Evolutionary conservation across 129 eudicot species (phyloP).

Genomic region (Centrapalus pauciflorus): DNA sequence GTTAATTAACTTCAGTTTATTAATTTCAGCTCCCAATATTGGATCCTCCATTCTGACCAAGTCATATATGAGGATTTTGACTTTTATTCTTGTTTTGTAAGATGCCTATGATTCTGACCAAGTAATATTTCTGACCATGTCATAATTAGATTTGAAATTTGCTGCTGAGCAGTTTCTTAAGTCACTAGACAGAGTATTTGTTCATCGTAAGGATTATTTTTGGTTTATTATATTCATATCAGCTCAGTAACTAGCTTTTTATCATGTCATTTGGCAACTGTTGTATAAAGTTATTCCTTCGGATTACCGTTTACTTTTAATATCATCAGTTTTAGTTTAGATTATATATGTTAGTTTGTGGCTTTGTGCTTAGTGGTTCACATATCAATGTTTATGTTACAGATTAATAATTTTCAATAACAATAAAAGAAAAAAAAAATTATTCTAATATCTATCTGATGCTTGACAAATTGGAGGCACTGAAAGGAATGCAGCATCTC

Average conservation of each 20-base stretch:
- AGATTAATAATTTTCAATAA: no score
- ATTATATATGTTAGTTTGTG: not conserved
- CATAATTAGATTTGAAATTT: slow-evolving; percentile 97
- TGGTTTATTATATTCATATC: not conserved
- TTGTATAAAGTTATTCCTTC: not conserved
- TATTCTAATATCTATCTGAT: no score
- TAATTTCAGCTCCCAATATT: no score
- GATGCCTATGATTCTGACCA: no score
- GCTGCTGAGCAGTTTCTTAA: slow-evolving; percentile 87
- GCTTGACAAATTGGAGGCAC: slow-evolving; percentile 81
- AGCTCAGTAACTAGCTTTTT: not conserved
- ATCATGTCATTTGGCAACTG: not conserved
- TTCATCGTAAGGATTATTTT: slow-evolving; percentile 69
- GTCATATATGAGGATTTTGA: no score
- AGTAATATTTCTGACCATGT: no score
- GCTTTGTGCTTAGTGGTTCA: not conserved
- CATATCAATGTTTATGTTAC: no score
- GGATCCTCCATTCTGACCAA: no score
- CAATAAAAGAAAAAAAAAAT: no score
- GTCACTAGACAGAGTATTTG: slow-evolving; percentile 77
- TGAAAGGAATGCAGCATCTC: slow-evolving; percentile 65
- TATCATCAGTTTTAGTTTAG: not conserved
- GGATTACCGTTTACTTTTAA: not conserved
- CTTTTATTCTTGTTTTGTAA: no score
- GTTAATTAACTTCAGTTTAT: no score